Base-by-base conservation (phyloP, 768 basidiomycete species). In the Atractiella rhizophila region DNA sequence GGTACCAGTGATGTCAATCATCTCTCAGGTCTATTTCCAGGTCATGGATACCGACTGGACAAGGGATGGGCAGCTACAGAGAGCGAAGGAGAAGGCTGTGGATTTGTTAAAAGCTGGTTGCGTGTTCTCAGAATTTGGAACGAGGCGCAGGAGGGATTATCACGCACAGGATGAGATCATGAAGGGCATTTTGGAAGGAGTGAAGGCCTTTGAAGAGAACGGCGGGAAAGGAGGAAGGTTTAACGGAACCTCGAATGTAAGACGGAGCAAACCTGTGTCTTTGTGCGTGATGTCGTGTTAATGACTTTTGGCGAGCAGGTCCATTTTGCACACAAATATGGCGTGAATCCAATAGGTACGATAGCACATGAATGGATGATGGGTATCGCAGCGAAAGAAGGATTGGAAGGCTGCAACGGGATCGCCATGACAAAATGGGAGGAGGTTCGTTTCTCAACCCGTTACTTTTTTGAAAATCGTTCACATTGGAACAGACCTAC, bases 181-280 rank as follows among this genome's bases (percentile, higher is more conserved):
- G 19, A 54, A 65, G 27, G 67, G 68, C 1, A 61, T 98, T 35
- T 55, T 75, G 35, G 66, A 66, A n/a, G 86, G 76, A 21, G 59
- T 66, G 20, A 63, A 65, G 26, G 69, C 69, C 20, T 55, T 60
- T 12, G 45, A 50, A 28, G 48, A 51, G 51, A 31, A n/a, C 54
- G 63, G 42, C 16, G 49, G 43, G 48, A 20, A 51, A 35, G 43
- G 24, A 39, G 80, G 82, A 2, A 62, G 60, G 29, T 57, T 85
- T n/a, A 57, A 62, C 23, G 85, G 85, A 15, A 94, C 88, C 1
- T 83, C 80, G 50, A 98, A 98, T 59, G 88, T 88, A n/a, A n/a
- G n/a, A n/a, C n/a, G n/a, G 55, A 44, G 65, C 32, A 29, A 12
- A 24, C n/a, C 21, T 27, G 21, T 21, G 1, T 44, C 20, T 20